These are phyloP conservation scores for Lyophyllum shimeji DNA, from an alignment of 768 basidiomycete species.

Conservation along the genomic window DNA sequence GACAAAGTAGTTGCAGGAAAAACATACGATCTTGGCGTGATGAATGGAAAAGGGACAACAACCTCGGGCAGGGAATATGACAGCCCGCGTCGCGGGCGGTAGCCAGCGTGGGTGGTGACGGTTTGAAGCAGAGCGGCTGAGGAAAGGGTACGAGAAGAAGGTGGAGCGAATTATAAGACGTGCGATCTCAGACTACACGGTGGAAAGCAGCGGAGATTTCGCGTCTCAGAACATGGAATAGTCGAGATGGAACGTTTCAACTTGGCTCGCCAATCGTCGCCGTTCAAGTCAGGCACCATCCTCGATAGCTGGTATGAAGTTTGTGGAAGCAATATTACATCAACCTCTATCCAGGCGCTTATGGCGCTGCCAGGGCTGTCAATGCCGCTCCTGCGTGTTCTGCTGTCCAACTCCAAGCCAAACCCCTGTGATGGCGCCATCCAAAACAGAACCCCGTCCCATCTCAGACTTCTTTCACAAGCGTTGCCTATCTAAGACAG, in stretches of 20 bases:
- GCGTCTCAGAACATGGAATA: not conserved
- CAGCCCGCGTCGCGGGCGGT: not conserved
- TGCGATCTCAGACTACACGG: slow-evolving; percentile 13
- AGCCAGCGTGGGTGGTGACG: not conserved
- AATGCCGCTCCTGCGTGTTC: not conserved
- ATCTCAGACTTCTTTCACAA: slow-evolving; percentile 13
- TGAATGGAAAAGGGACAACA: not conserved
- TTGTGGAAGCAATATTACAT: not conserved
- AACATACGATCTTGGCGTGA: not conserved
- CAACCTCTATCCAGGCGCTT: not conserved
- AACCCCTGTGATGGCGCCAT: slow-evolving; percentile 4
- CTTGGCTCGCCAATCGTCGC: not conserved
- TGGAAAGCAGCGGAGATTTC: slow-evolving; percentile 6
- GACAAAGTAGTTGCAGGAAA: not conserved
- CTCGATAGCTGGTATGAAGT: not conserved
- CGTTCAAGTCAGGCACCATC: not conserved
- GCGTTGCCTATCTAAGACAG: slow-evolving; percentile 10
- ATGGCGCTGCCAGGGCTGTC: not conserved
- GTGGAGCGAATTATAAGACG: slow-evolving; percentile 6
- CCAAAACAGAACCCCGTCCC: slow-evolving; percentile 3
- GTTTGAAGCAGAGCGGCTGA: not conserved
- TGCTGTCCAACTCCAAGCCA: not conserved
- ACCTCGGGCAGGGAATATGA: not conserved
- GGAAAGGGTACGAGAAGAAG: not conserved
- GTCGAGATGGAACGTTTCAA: not conserved